These are phyloP conservation scores for Russula sp. DNA, from an alignment of 768 basidiomycete species.

Conservation along the genomic window DNA sequence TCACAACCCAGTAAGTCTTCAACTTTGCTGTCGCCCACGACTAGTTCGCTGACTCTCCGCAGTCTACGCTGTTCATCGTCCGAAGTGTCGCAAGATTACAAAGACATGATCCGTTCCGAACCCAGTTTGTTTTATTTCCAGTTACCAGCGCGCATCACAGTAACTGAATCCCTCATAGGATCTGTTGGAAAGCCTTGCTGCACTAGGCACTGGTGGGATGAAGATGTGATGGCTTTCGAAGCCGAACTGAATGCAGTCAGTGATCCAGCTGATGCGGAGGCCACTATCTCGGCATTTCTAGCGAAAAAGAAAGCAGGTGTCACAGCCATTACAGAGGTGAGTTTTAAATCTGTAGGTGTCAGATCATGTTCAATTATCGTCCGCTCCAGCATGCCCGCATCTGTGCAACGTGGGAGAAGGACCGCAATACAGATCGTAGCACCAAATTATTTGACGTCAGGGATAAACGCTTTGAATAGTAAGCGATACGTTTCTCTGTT, in stretches of 20 bases:
- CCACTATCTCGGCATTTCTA: conserved; percentile 2
- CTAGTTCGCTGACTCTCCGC: neutral
- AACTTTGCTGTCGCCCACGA: neutral
- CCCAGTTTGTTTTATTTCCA: neutral
- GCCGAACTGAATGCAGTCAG: neutral
- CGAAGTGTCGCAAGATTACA: neutral
- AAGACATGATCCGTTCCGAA: conserved; percentile 8
- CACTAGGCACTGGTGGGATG: conserved; percentile 18
- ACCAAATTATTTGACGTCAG: conserved; percentile 14
- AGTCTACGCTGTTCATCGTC: conserved; percentile 3
- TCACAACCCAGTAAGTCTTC: conserved; percentile 10
- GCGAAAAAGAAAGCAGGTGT: conserved; percentile 1
- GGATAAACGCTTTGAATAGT: conserved; percentile 24
- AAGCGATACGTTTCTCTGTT: neutral
- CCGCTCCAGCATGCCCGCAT: conserved; percentile 10
- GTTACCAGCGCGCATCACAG: neutral
- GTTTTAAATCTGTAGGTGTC: neutral
- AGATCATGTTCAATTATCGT: neutral
- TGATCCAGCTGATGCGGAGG: neutral
- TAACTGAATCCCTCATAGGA: conserved; percentile 1
- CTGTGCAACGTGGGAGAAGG: conserved; percentile 18
- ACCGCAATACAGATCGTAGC: conserved; percentile 13
- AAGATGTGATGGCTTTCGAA: conserved; percentile 6
- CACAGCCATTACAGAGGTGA: conserved; percentile 7
- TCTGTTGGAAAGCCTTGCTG: neutral